A percentile compares a stretch with the other conserved stretches of the same genome.
These are phyloP conservation scores for Rutidosis leptorrhynchoides DNA, from an alignment of 129 eudicot species.

Conservation along the genomic window DNA sequence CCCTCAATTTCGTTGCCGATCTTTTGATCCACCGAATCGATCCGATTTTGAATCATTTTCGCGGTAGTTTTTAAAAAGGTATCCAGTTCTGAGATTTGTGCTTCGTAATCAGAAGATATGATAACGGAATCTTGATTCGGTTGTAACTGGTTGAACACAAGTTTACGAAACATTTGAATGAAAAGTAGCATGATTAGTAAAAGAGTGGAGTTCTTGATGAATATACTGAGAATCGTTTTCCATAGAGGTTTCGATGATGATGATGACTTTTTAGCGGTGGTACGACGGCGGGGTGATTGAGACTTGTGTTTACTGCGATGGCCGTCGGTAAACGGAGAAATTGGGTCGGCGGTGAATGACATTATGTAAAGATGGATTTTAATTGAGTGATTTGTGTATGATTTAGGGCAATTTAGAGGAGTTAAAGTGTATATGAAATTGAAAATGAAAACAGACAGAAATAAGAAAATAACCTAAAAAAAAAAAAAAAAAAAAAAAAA, in stretches of 20 bases:
- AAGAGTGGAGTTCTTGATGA: slow-evolving; percentile 50
- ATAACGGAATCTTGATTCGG: slow-evolving; percentile 5
- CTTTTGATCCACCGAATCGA: slow-evolving; percentile 53
- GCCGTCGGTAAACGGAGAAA: neutral
- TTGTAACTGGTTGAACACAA: slow-evolving; percentile 21
- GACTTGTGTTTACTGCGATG: neutral
- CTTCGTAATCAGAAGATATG: slow-evolving; percentile 39
- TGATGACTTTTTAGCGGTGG: slow-evolving; percentile 16
- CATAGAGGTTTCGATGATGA: slow-evolving; percentile 43
- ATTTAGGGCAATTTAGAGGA: neutral
- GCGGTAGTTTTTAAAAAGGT: slow-evolving; percentile 38
- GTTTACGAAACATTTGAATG: slow-evolving; percentile 45
- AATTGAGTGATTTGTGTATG: neutral
- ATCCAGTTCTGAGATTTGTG: slow-evolving; percentile 48
- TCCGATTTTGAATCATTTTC: slow-evolving; percentile 58
- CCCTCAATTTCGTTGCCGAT: slow-evolving; percentile 27
- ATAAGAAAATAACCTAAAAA: neutral
- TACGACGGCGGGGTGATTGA: neutral
- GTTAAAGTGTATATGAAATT: neutral
- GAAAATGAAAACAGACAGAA: neutral
- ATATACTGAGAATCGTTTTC: slow-evolving; percentile 51
- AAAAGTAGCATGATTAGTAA: slow-evolving; percentile 37
- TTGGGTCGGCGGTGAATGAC: neutral
- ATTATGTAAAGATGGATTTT: neutral
- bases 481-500: too few relatives aligned